Evolutionary conservation across 2,329 filamentous ascomycete genomes (phyloP), one percentile per base, ranked within the genome.

Genomic region (Claviceps monticola): DNA sequence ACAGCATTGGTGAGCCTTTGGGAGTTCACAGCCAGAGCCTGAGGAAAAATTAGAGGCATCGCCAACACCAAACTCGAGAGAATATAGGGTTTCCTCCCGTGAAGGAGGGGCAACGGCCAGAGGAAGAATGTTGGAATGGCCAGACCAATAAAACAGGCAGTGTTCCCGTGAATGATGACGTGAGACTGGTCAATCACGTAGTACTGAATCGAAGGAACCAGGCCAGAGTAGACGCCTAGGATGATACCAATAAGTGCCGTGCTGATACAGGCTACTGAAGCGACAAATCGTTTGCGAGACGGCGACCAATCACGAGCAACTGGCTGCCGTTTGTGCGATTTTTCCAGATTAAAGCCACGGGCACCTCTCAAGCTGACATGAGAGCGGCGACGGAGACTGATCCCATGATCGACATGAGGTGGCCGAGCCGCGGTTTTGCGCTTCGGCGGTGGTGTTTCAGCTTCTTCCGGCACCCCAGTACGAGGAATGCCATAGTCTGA

Each of bases 141-240:
- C 56, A 90, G 72, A 8, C 84, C 84, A 36, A 84, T 61, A 61
- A 86, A 90, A 50, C 88, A 76, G 26, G 80, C 75, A 16, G 86
- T 83, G 58, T 90, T 90, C 3, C 86, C 86, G 38, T 87, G 71
- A 29, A 88, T 80, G 1, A 80, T 75, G 54, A 78, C 73, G 59
- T 88, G 84, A 45, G 78, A 68, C 54, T 82, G 74, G 58, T 89
- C 84, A 23, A 80, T 80, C 56, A 90, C 78, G 59, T 81, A 82
- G 63, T 88, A 88, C 61, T 89, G 85, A 26, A 90, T 86, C 3
- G 81, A 79, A n/a, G 86, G 84, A 1, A 88, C 84, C 57, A 88
- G 76, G 3, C 86, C 86, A 51, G 84, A 82, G 62, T 89, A 91
- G 21, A 89, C 84, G 1, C 86, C 86, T 53, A 87, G 70, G 21